These are phyloP conservation scores for Naganishia kalamii DNA, from an alignment of 768 basidiomycete species.

Conservation along the genomic window DNA sequence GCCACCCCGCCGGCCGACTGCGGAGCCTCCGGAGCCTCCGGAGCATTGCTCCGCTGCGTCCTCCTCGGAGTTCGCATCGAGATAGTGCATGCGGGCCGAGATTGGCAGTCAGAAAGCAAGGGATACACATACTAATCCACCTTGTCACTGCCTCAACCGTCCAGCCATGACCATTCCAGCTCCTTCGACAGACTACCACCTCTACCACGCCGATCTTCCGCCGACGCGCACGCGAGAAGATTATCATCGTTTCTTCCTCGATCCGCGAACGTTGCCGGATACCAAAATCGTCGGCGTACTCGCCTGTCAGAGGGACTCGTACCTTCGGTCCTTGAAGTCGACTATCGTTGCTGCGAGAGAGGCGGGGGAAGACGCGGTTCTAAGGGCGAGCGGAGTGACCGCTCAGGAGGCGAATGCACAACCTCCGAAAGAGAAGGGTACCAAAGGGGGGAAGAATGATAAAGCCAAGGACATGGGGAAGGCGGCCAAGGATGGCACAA, in stretches of 20 bases:
- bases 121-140: no score
- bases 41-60: no score
- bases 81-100: no score
- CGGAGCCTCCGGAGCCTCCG: no score
- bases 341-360: neutral
- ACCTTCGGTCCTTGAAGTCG: conserved; percentile 23
- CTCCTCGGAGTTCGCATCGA: no score
- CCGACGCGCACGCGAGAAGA: conserved; percentile 32
- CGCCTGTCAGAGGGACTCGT: conserved; percentile 43
- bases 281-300: conserved; percentile 43
- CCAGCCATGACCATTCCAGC: conserved; percentile 12
- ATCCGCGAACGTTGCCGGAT: conserved; percentile 30
- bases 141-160: no score
- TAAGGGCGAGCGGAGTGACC: neutral
- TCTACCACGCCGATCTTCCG: conserved; percentile 18
- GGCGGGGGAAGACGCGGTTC: neutral
- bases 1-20: no score
- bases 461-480: neutral
- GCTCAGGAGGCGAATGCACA: conserved; percentile 6
- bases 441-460: neutral
- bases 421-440: neutral
- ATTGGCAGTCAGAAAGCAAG: no score
- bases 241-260: conserved; percentile 40
- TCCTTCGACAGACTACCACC: conserved; percentile 13
- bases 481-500: conserved; percentile 30